phyloP scores from a whole-genome alignment of 2,329 filamentous ascomycete genomes.

The Colletotrichum sp. region DNA sequence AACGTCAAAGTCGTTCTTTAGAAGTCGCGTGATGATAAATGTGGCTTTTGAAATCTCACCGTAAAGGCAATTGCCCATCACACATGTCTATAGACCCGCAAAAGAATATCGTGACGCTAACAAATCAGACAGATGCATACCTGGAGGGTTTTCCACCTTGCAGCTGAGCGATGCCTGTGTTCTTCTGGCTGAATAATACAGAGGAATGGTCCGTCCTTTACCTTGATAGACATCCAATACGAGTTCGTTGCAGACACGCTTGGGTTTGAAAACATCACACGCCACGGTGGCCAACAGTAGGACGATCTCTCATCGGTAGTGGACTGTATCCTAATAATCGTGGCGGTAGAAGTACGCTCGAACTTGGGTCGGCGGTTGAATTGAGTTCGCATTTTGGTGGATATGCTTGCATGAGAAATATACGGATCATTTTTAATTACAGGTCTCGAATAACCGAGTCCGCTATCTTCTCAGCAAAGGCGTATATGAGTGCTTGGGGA shows the following conservation, averaged over 20 bases:
- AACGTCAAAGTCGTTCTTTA: background rate
- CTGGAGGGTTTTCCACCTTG: background rate
- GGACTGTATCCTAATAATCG: background rate
- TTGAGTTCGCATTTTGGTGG: background rate
- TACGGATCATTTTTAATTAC: background rate
- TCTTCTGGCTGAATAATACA: background rate
- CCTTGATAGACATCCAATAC: background rate
- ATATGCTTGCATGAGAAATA: background rate
- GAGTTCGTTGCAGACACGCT: background rate
- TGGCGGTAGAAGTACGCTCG: background rate
- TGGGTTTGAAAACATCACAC: background rate
- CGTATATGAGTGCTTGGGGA: slow-evolving; percentile 26
- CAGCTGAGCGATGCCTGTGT: background rate
- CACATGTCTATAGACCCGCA: background rate
- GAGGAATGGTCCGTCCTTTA: background rate
- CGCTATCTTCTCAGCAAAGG: slow-evolving; percentile 31
- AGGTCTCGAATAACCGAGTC: slow-evolving; percentile 15
- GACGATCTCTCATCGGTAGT: background rate
- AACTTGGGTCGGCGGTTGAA: background rate
- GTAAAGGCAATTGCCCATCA: background rate
- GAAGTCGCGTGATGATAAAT: background rate
- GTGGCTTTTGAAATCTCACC: background rate
- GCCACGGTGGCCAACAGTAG: background rate
- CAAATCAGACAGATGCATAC: background rate
- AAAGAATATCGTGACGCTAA: background rate